Evolutionary conservation across 768 basidiomycete genomes (phyloP), one percentile per base, ranked within the genome.

Genomic region (Lactarius deliciosus): DNA sequence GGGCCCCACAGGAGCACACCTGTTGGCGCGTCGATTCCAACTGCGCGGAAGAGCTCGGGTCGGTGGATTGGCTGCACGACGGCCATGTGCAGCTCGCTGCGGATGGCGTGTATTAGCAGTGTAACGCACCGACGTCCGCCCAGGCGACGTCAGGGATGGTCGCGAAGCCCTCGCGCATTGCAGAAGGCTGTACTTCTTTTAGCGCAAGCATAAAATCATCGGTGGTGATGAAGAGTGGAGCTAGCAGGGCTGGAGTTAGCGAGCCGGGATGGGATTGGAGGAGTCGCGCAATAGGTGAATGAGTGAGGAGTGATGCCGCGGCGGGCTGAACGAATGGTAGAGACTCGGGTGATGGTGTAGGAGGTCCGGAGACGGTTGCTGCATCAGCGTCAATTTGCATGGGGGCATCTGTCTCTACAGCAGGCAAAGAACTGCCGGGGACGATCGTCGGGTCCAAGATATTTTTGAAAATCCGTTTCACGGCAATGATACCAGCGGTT

Each of bases 1-100:
- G 97, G 97, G 36, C 97, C 97, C 97, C 97, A 99, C 22, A 99
- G 78, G 41, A 99, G 79, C 3, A 98, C 97, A 0, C 96, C 97
- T 73, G 94, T 95, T 0, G 94, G 87, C 0, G 93, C 92, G 36
- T 89, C 87, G 68, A 99, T 94, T 7, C 97, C 97, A 1, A 98
- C 91, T 11, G 84, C 84, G 56, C 78, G 86, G 77, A 99, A 99
- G 2, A 98, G 75, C 73, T 94, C 94, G 0, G 97, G 96, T 38
- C 92, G 80, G 58, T 85, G 83, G 70, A 98, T 95, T 7, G 97
- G 96, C 72, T 97, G 92, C 3, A 99, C 96, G 70, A 99, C 93
- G 16, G 94, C 92, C 95, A 98, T 97, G 72, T 96, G 94, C 47
- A 99, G 81, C 75, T 97, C 96, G 65, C 96, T 92, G 18, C 97